Percentiles rank a stretch among this genome's conserved stretches.
Conservation (phyloP, 2,329 filamentous ascomycete genomes). For the Neonectria hederae region DNA sequence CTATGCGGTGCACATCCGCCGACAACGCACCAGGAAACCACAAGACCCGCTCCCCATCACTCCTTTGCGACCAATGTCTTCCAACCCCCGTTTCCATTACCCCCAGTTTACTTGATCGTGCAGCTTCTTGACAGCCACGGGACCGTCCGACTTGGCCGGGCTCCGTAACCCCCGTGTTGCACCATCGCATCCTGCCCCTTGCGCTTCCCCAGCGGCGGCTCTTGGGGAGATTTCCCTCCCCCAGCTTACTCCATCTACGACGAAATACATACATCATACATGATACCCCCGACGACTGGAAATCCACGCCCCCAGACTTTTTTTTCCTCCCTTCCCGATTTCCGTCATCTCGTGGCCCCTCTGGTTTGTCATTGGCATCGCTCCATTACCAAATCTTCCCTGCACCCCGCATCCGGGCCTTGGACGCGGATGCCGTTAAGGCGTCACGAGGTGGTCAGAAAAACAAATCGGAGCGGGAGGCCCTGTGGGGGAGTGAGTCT, state of each 20-base stretch:
- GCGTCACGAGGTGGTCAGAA: conserved; percentile 41
- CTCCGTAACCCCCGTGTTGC: conserved; percentile 21
- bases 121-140: conserved; percentile 43
- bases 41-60: conserved; percentile 25
- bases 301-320: conserved; percentile 24
- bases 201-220: conserved; percentile 23
- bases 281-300: conserved; percentile 17
- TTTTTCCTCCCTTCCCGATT: conserved; percentile 5
- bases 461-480: conserved; percentile 24
- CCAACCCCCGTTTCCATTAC: conserved; percentile 46
- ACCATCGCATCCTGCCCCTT: conserved; percentile 29
- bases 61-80: conserved; percentile 30
- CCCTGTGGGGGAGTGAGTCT: conserved; percentile 13
- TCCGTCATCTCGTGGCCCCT: conserved; percentile 39
- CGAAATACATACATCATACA: conserved; percentile 14
- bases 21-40: conserved; percentile 22
- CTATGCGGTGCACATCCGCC: neutral
- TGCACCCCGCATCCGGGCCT: conserved; percentile 44
- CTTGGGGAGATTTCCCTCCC: conserved; percentile 22
- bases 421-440: conserved; percentile 34
- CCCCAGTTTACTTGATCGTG: conserved; percentile 53
- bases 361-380: conserved; percentile 40
- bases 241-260: conserved; percentile 23
- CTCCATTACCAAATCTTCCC: conserved; percentile 41
- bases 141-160: conserved; percentile 26